These are phyloP conservation scores for Mytilinidion resinicola DNA, from an alignment of 495 filamentous ascomycete genomes.

Conservation along the genomic window DNA sequence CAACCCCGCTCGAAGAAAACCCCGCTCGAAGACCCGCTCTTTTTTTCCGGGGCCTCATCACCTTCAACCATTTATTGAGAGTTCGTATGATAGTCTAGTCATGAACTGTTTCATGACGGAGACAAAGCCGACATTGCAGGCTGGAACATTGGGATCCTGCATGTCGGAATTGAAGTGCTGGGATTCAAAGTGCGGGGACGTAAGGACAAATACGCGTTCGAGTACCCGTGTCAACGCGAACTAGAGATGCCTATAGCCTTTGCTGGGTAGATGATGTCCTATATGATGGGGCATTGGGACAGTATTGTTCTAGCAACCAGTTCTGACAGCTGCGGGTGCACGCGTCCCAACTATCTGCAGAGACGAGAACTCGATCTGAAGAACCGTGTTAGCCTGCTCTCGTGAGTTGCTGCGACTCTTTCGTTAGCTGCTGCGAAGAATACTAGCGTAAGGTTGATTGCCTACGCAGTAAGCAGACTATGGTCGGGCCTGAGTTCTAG, in stretches of 20 bases:
- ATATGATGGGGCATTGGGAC: not conserved
- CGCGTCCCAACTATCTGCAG: not conserved
- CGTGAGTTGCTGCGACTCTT: not conserved
- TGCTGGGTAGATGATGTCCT: not conserved
- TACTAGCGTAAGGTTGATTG: not conserved
- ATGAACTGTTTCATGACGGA: not conserved
- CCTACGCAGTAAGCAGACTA: not conserved
- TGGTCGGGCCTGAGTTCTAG: not conserved
- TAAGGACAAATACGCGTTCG: not conserved
- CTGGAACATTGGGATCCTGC: not conserved
- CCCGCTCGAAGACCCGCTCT: not conserved
- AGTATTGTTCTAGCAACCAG: not conserved
- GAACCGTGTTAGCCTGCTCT: not conserved
- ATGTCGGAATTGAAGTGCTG: not conserved
- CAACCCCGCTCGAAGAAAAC: not conserved
- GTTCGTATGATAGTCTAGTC: not conserved
- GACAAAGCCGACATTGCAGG: not conserved
- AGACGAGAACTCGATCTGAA: not conserved
- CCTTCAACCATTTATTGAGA: not conserved
- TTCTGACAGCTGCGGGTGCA: not conserved
- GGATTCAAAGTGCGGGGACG: not conserved
- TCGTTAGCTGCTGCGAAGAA: not conserved
- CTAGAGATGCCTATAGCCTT: not conserved
- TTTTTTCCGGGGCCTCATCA: not conserved
- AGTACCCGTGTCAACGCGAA: not conserved